These are phyloP conservation scores for Carallia pectinifolia DNA, from an alignment of 345 rosid species.

Conservation along the genomic window DNA sequence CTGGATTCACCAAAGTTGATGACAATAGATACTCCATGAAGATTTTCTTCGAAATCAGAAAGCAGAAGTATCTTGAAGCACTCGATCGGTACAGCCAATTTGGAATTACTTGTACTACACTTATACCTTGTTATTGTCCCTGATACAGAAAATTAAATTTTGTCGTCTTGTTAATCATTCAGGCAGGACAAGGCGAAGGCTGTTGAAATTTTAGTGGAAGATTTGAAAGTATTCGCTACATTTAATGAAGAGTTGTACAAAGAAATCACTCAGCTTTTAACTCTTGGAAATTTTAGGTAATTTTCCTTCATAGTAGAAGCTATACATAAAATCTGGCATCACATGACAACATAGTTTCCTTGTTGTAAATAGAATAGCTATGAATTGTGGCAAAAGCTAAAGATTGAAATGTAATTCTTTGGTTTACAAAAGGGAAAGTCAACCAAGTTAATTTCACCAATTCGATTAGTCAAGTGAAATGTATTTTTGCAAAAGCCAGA, in stretches of 20 bases:
- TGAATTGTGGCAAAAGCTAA: neutral
- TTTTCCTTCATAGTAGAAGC: neutral
- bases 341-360: slow-evolving; percentile 6
- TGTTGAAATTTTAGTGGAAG: slow-evolving; percentile 75
- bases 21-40: slow-evolving; percentile 79
- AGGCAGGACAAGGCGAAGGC: slow-evolving; percentile 83
- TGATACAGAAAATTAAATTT: neutral
- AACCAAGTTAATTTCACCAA: slow-evolving; percentile 2
- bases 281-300: slow-evolving; percentile 81
- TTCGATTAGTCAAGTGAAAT: neutral
- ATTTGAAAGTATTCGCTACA: slow-evolving; percentile 80
- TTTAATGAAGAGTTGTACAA: slow-evolving; percentile 85
- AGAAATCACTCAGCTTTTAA: slow-evolving; percentile 87
- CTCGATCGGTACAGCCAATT: slow-evolving; percentile 57
- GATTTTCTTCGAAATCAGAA: slow-evolving; percentile 84
- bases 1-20: slow-evolving; percentile 69
- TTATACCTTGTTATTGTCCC: neutral
- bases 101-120: neutral
- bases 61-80: slow-evolving; percentile 90
- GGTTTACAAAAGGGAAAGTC: neutral
- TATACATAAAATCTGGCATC: neutral
- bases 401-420: neutral
- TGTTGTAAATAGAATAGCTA: neutral
- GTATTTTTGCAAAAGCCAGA: slow-evolving; percentile 1
- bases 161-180: slow-evolving; percentile 13